Conservation (phyloP, 1,284 basidiomycete species). For the Ganoderma boninense region DNA sequence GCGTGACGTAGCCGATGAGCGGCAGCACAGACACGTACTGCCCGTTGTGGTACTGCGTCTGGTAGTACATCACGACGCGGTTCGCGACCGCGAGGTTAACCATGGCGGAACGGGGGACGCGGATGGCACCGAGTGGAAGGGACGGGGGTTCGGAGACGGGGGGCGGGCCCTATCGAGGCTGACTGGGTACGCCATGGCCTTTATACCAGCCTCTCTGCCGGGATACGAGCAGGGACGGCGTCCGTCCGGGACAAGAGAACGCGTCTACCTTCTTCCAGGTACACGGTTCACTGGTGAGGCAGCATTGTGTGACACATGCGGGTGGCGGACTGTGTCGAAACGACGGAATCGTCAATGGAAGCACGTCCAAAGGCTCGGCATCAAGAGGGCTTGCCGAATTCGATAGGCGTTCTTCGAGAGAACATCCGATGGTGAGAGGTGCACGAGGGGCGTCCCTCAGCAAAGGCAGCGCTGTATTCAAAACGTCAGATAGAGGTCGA, state of each 20-base stretch:
- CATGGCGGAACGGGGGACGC: constrained; percentile 3
- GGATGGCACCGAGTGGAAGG: background rate
- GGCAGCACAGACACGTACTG: constrained; percentile 20
- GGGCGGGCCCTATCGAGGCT: background rate
- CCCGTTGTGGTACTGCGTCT: constrained; percentile 23
- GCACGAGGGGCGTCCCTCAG: background rate
- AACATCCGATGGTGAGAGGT: background rate
- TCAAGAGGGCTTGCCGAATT: constrained; percentile 10
- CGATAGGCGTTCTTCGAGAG: background rate
- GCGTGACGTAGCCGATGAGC: constrained; percentile 25
- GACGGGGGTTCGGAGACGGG: background rate
- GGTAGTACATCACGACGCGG: constrained; percentile 26
- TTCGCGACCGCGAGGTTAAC: constrained; percentile 19
- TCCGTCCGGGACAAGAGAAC: background rate
- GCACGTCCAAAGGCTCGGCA: constrained; percentile 14
- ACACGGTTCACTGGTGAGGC: constrained; percentile 19
- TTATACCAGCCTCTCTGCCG: background rate
- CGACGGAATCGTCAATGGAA: constrained; percentile 11
- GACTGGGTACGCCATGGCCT: background rate
- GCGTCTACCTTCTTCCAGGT: constrained; percentile 10
- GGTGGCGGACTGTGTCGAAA: constrained; percentile 5
- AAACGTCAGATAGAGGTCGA: background rate
- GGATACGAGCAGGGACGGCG: background rate
- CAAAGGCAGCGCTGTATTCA: background rate
- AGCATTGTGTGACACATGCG: constrained; percentile 11